These are phyloP conservation scores for Tagetes erecta DNA, from an alignment of 129 eudicot genomes.

Conservation along the genomic window DNA sequence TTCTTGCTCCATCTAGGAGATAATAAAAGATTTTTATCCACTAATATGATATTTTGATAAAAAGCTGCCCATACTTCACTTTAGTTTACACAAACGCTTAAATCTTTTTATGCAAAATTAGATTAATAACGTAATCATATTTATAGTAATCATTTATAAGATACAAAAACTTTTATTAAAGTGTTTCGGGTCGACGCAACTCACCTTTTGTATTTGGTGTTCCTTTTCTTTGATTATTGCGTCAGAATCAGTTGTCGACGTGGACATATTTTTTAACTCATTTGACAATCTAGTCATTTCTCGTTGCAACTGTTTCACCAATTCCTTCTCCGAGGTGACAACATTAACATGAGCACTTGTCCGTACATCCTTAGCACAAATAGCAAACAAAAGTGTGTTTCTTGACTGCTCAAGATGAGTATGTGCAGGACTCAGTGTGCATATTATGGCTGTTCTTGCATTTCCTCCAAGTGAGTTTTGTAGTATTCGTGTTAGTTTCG, in stretches of 20 bases:
- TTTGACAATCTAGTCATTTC: constrained; percentile 64
- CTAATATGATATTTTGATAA: too few species aligned
- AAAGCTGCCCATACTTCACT: background rate
- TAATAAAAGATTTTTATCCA: background rate
- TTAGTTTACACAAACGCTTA: too few species aligned
- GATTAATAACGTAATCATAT: background rate
- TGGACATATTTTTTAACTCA: constrained; percentile 56
- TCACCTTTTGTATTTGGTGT: constrained; percentile 67
- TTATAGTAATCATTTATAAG: background rate
- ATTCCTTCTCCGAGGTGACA: constrained; percentile 81
- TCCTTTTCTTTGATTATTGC: constrained; percentile 63
- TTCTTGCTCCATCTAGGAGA: constrained; percentile 74
- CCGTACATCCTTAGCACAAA: constrained; percentile 83
- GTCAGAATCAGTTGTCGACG: constrained; percentile 34
- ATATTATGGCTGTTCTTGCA: constrained; percentile 85
- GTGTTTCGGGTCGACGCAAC: background rate
- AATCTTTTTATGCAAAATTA: background rate
- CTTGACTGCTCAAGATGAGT: constrained; percentile 86
- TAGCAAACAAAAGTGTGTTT: constrained; percentile 87
- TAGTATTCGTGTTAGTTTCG: constrained; percentile 92
- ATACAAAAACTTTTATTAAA: background rate
- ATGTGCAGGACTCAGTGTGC: constrained; percentile 96
- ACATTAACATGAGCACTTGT: constrained; percentile 88
- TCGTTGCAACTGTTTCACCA: constrained; percentile 73
- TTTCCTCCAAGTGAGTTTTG: constrained; percentile 95